phyloP scores from a whole-genome alignment of 2,329 filamentous ascomycete species.

The Pestalotiopsis sp. region DNA sequence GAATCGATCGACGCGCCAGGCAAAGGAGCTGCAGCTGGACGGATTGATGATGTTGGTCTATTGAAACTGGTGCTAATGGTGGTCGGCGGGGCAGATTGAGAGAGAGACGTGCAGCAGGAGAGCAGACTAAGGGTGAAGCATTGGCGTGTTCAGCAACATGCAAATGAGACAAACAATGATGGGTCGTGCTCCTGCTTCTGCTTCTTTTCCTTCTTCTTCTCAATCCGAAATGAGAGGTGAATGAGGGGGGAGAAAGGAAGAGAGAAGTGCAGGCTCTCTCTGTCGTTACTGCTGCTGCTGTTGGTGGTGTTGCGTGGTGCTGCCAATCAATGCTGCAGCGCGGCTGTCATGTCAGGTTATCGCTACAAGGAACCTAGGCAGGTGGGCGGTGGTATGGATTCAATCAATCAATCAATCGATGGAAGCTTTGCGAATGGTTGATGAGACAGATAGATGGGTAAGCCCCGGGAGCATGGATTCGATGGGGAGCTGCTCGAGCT shows the following conservation, averaged over 20 bases:
- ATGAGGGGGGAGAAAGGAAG: neutral
- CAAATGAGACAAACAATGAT: neutral
- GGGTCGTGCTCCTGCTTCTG: neutral
- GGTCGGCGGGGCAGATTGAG: neutral
- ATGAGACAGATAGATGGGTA: neutral
- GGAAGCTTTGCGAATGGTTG: neutral
- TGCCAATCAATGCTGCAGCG: neutral
- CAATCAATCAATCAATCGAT: neutral
- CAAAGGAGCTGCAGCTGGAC: neutral
- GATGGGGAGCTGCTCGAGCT: too few relatives aligned
- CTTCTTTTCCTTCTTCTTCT: neutral
- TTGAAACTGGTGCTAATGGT: conserved; percentile 2
- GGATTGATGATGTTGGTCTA: conserved; percentile 2
- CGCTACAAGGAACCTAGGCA: neutral
- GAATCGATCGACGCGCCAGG: neutral
- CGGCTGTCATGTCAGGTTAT: neutral
- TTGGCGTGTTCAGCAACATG: neutral
- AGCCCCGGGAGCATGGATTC: neutral
- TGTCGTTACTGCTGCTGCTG: neutral
- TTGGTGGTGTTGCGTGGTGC: neutral
- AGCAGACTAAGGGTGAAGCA: neutral
- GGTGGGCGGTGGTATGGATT: neutral
- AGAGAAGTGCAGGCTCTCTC: neutral
- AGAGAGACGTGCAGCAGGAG: neutral
- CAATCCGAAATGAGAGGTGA: neutral